phyloP scores from a whole-genome alignment of 2,329 filamentous ascomycete species.

The Mycosphaerella sp. region DNA sequence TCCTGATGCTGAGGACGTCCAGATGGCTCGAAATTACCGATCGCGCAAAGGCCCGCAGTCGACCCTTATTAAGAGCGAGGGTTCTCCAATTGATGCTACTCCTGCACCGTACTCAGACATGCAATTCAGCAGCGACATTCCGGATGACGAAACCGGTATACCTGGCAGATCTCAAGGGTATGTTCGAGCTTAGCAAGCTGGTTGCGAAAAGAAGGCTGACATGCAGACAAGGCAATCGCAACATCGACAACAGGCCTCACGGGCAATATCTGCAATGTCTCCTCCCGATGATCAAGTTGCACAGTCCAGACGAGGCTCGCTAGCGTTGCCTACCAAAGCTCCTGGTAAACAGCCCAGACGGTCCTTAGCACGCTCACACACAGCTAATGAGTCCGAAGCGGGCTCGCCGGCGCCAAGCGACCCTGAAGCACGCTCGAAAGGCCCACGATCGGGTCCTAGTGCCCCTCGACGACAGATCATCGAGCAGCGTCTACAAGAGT shows the following conservation, averaged over 20 bases:
- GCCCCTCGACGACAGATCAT: conserved; percentile 63
- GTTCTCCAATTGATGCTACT: conserved; percentile 16
- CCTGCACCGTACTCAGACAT: conserved; percentile 11
- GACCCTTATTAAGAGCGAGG: conserved; percentile 28
- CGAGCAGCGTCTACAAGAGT: conserved; percentile 49
- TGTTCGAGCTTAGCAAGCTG: background rate
- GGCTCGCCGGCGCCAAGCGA: conserved; percentile 36
- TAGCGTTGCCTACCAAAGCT: conserved; percentile 32
- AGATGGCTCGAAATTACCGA: conserved; percentile 33
- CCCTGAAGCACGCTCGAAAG: conserved; percentile 25
- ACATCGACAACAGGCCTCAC: background rate
- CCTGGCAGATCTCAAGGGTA: background rate
- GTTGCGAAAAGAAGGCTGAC: background rate
- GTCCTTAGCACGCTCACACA: conserved; percentile 25
- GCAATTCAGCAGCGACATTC: conserved; percentile 8
- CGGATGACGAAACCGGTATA: background rate
- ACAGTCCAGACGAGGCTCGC: conserved; percentile 30
- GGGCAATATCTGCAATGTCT: conserved; percentile 11
- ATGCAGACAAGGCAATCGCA: background rate
- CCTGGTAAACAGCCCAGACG: conserved; percentile 32
- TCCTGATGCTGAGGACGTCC: conserved; percentile 36
- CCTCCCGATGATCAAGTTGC: conserved; percentile 12
- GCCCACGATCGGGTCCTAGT: conserved; percentile 40
- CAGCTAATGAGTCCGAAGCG: conserved; percentile 30
- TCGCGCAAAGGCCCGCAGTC: conserved; percentile 20